Evolutionary conservation across 805 yeast genomes (phyloP).

Genomic region (Zygotorulaspora danielsina): DNA sequence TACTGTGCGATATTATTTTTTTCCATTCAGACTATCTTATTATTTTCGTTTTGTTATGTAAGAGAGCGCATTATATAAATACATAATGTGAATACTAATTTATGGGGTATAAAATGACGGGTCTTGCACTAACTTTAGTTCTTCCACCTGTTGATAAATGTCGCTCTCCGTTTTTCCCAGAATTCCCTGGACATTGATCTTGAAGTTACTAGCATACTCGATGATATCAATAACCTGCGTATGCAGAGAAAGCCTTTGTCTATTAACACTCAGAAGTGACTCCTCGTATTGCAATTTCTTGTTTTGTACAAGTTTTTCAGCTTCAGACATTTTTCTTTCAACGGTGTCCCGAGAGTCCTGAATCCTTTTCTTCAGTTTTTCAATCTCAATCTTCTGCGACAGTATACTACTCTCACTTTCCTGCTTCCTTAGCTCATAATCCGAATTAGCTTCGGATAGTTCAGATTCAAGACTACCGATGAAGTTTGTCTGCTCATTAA

Average conservation of each 20-base stretch:
- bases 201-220: constrained; percentile 58
- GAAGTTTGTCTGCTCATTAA: constrained; percentile 53
- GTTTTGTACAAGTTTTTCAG: constrained; percentile 47
- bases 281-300: constrained; percentile 52
- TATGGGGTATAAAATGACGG: no score
- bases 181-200: constrained; percentile 59
- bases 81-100: no score
- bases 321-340: constrained; percentile 47
- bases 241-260: constrained; percentile 46
- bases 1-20: no score
- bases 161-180: constrained; percentile 55
- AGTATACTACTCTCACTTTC: constrained; percentile 48
- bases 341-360: constrained; percentile 43
- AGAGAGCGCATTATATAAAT: no score
- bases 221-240: constrained; percentile 54
- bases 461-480: constrained; percentile 56
- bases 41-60: no score
- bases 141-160: no score
- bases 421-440: constrained; percentile 52
- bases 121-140: no score
- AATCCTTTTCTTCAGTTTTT: constrained; percentile 56
- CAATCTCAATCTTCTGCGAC: constrained; percentile 56
- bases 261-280: constrained; percentile 43
- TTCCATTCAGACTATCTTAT: no score
- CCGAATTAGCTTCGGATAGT: constrained; percentile 47